These are phyloP conservation scores for Emergomyces africanus DNA, from an alignment of 2,329 filamentous ascomycete genomes.

Conservation along the genomic window DNA sequence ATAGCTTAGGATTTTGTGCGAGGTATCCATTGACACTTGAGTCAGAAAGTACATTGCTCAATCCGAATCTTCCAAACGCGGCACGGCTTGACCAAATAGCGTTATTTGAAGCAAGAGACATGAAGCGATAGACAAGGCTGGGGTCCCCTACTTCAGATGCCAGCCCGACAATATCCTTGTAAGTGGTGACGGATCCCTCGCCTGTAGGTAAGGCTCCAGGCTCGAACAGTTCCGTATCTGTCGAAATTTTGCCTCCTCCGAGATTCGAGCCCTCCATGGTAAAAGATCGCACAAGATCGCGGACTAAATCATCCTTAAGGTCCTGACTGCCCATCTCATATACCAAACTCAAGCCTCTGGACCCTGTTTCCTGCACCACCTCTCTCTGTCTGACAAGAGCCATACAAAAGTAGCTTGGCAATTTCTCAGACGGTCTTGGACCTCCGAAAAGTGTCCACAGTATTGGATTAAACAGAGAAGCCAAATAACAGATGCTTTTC, in stretches of 20 bases:
- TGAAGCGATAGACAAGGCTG: constrained; percentile 94
- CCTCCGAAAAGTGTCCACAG: constrained; percentile 62
- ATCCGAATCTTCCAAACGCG: constrained; percentile 84
- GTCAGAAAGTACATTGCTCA: constrained; percentile 84
- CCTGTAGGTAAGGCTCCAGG: constrained; percentile 80
- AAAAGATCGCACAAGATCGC: constrained; percentile 78
- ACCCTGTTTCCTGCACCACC: constrained; percentile 89
- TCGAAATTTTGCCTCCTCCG: constrained; percentile 61
- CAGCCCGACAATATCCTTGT: constrained; percentile 91
- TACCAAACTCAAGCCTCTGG: constrained; percentile 76
- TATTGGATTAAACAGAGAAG: constrained; percentile 83
- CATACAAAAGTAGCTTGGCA: constrained; percentile 81
- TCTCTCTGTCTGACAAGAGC: constrained; percentile 82
- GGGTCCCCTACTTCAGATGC: constrained; percentile 96
- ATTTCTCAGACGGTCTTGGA: constrained; percentile 61
- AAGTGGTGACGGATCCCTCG: constrained; percentile 84
- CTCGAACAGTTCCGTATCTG: constrained; percentile 88
- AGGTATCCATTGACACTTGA: constrained; percentile 55
- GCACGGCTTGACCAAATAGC: constrained; percentile 96
- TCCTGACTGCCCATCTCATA: constrained; percentile 81
- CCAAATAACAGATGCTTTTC: constrained; percentile 93
- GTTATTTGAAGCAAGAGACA: constrained; percentile 91
- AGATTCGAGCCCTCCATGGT: constrained; percentile 55
- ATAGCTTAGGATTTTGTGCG: constrained; percentile 80
- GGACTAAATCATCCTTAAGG: constrained; percentile 70